Base-by-base conservation (phyloP, 108 stramenopile genomes). In the Fistulifera solaris region DNA sequence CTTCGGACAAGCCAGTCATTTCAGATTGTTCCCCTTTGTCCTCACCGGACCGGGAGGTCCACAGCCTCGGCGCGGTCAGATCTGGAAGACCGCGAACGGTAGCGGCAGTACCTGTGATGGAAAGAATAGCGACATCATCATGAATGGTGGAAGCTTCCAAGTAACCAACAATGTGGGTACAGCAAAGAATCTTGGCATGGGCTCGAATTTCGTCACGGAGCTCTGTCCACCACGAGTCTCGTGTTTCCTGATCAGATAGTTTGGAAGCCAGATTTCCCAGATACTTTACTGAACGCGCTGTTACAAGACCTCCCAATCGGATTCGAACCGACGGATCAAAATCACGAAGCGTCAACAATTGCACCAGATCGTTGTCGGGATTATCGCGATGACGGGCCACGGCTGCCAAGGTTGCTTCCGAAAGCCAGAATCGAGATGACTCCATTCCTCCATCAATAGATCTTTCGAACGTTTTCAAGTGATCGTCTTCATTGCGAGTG, bases 171-270 rank as follows among this genome's bases (percentile, higher is more conserved):
- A 99, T 91, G 69, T 94, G 89, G 13, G 68, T 72, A 65, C 98
- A 99, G 59, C 95, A 87, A 24, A 98, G 66, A 18, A 86, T 80
- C 56, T 71, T 70, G 10, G 97, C 97, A 68, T 98, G 95, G 15
- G 87, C 78, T 38, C 86, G 60, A 27, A 98, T 79, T 69, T 98
- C 98, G 44, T 89, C 94, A n/a, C 98, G 68, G 16, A 98, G 71
- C 66, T 98, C 98, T 12, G 63, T 69, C 98, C 98, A 98, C 98
- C 98, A 98, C 0, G 83, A 80, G 56, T 96, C 96, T 35, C 94
- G 54, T 2, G 94, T 93, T 59, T 97, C 98, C 55, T 95, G 98
- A 60, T 97, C 98, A 7, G 73, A 76, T 15, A 89, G 60, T 54
- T 83, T 93, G 17, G 79, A 75, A 13, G 86, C 92, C 27, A 82